Percentiles rank a stretch among this genome's conserved stretches.
These are phyloP conservation scores for Theileria annulata DNA, from an alignment of 169 alveolate species.

Conservation along the genomic window DNA sequence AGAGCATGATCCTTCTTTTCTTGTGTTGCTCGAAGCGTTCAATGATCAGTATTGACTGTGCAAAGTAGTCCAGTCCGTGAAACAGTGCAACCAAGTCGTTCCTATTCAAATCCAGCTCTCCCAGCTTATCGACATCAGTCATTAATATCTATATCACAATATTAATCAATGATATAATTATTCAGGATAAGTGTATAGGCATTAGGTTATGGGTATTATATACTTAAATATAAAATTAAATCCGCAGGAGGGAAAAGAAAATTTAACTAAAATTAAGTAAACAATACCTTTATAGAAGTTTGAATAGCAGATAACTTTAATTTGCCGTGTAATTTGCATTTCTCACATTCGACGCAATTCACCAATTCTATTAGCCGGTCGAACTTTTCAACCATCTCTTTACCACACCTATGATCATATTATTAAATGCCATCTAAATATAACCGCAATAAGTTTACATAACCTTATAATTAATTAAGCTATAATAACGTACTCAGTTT, in stretches of 20 bases:
- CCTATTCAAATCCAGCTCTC: conserved; percentile 65
- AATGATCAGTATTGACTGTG: conserved; percentile 77
- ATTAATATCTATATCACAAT: background rate
- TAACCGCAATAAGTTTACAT: background rate
- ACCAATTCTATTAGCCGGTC: conserved; percentile 74
- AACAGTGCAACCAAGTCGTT: conserved; percentile 84
- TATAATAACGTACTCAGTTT: background rate
- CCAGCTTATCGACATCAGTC: conserved; percentile 8
- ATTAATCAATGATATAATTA: background rate
- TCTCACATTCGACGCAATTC: conserved; percentile 90
- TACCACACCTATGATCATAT: background rate
- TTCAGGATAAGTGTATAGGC: background rate
- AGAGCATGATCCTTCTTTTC: conserved; percentile 33
- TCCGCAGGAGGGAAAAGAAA: background rate
- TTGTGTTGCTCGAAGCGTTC: conserved; percentile 40
- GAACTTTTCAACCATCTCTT: conserved; percentile 43
- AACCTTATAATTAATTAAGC: background rate
- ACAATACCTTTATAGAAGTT: conserved; percentile 77
- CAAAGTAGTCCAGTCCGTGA: conserved; percentile 77
- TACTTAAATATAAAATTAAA: background rate
- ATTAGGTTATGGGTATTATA: too few relatives aligned
- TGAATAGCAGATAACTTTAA: conserved; percentile 88
- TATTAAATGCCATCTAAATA: too few relatives aligned
- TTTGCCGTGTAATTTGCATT: conserved; percentile 90
- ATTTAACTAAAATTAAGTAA: background rate